phyloP scores from a whole-genome alignment of 1,284 basidiomycete species.

The Dichomitus squalens region DNA sequence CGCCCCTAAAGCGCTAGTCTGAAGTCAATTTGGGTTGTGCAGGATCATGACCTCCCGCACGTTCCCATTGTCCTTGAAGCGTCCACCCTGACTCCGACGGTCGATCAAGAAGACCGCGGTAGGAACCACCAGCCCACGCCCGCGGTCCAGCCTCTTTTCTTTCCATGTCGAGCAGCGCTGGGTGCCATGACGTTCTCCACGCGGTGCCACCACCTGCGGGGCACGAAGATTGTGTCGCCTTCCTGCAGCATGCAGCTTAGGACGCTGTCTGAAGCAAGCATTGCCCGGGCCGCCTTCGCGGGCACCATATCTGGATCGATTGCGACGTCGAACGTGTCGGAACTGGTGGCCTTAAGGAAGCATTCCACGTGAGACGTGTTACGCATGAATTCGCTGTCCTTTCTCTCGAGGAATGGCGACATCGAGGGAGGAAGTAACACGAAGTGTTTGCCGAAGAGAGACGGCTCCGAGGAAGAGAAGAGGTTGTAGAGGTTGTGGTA shows the following conservation, averaged over 20 bases:
- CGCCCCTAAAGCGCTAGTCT: not conserved
- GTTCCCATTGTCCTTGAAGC: not conserved
- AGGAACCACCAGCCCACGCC: slow-evolving; percentile 34
- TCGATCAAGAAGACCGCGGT: slow-evolving; percentile 11
- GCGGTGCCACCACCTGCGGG: slow-evolving; percentile 32
- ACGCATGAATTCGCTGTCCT: not conserved
- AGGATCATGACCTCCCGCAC: not conserved
- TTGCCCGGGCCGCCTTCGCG: not conserved
- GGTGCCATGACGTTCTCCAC: slow-evolving; percentile 27
- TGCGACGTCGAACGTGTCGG: not conserved
- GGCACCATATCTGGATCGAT: slow-evolving; percentile 7
- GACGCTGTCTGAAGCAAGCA: slow-evolving; percentile 2
- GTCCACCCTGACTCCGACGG: not conserved
- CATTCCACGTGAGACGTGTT: not conserved
- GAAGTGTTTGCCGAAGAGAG: slow-evolving; percentile 27
- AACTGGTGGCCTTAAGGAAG: not conserved
- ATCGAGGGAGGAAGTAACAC: slow-evolving; percentile 26
- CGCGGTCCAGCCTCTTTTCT: slow-evolving; percentile 26
- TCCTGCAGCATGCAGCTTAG: slow-evolving; percentile 28
- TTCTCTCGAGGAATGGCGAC: slow-evolving; percentile 10
- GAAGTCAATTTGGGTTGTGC: not conserved
- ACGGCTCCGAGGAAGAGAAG: slow-evolving; percentile 25
- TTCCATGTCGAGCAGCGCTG: not conserved
- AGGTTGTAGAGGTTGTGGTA: slow-evolving; percentile 32
- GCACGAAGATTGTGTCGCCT: slow-evolving; percentile 31